A percentile compares a stretch with the other conserved stretches of the same genome.
Conservation (phyloP, 495 filamentous ascomycete species). For the Hapsidospora chrysogenum region DNA sequence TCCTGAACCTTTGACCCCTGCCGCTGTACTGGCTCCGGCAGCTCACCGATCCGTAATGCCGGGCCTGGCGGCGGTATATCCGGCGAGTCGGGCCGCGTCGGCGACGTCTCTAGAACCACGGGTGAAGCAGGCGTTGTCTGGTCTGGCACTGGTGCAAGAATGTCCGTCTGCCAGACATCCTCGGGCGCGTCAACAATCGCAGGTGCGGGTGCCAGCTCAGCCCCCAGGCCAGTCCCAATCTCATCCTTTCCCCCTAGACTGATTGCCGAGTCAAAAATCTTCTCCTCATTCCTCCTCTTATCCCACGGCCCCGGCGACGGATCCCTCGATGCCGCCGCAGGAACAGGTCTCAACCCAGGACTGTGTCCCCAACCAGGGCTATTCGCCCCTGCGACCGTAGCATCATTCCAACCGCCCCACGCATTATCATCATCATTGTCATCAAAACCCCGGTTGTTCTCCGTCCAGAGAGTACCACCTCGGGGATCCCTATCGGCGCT, state of each 20-base stretch:
- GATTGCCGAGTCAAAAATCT: background rate
- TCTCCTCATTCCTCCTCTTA: too few species aligned
- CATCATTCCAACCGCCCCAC: slow-evolving; percentile 2
- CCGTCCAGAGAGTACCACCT: background rate
- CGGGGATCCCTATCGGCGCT: background rate
- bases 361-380: slow-evolving; percentile 1
- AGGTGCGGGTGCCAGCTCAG: too few species aligned
- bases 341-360: slow-evolving; percentile 1
- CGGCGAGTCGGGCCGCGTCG: background rate
- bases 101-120: background rate
- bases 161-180: too few species aligned
- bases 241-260: background rate
- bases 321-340: background rate
- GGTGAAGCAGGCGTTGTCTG: too few species aligned
- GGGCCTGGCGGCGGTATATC: background rate
- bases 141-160: too few species aligned
- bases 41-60: background rate
- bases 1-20: slow-evolving; percentile 26
- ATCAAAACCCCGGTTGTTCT: background rate
- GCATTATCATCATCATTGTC: slow-evolving; percentile 2
- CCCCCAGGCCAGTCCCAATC: background rate
- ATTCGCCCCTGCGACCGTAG: background rate
- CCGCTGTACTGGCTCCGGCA: slow-evolving; percentile 9
- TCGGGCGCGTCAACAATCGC: too few species aligned
- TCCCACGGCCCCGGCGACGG: slow-evolving; percentile 3